A percentile compares a stretch with the other conserved stretches of the same genome.
phyloP scores from a whole-genome alignment of 495 filamentous ascomycete species.

The Aspergillus bridgeri region DNA sequence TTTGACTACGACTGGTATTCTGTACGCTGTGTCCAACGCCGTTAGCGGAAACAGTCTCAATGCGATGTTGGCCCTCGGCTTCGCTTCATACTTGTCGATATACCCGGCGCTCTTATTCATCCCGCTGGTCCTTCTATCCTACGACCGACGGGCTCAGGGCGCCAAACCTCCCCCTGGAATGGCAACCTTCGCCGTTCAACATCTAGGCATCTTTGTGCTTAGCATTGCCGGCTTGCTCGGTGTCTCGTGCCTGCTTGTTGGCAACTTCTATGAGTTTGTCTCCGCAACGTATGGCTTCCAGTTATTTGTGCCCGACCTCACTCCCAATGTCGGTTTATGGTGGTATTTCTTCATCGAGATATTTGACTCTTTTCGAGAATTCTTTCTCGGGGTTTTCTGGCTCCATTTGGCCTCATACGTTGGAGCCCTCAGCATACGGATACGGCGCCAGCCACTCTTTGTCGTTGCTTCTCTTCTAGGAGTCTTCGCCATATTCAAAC shows the following conservation, averaged over 20 bases:
- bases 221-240: slow-evolving; percentile 58
- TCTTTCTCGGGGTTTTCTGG: slow-evolving; percentile 98
- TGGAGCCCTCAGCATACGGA: slow-evolving; percentile 72
- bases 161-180: slow-evolving; percentile 20
- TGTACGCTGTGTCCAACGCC: slow-evolving; percentile 80
- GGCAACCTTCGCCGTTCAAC: slow-evolving; percentile 47
- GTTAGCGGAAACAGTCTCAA: slow-evolving; percentile 69
- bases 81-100: slow-evolving; percentile 87
- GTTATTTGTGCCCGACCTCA: slow-evolving; percentile 85
- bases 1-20: slow-evolving; percentile 84
- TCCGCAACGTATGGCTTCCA: slow-evolving; percentile 88
- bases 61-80: slow-evolving; percentile 78
- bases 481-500: slow-evolving; percentile 89
- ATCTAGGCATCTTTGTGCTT: slow-evolving; percentile 41
- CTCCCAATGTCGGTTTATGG: slow-evolving; percentile 94
- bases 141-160: slow-evolving; percentile 56
- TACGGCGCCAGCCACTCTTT: slow-evolving; percentile 82
- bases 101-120: slow-evolving; percentile 86
- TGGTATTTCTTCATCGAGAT: slow-evolving; percentile 99
- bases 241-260: slow-evolving; percentile 72
- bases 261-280: slow-evolving; percentile 78
- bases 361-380: slow-evolving; percentile 95
- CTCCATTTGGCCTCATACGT: slow-evolving; percentile 88
- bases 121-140: slow-evolving; percentile 76
- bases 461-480: slow-evolving; percentile 78